Base-by-base conservation (phyloP, 192 early-diverging fungal genomes). In the Mortierella alpina region DNA sequence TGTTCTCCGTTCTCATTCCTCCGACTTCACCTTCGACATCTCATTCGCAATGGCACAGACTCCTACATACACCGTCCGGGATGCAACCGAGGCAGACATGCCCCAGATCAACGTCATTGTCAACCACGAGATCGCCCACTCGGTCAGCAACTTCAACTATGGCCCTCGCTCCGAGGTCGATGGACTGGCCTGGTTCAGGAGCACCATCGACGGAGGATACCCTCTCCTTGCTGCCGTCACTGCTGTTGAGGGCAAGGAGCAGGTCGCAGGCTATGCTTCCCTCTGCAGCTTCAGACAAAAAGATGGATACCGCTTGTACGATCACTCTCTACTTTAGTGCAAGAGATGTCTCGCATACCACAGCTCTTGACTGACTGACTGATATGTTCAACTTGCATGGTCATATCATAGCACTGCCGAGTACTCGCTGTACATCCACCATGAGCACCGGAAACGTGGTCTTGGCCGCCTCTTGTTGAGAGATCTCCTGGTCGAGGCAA, bases 351-450 rank as follows among this genome's bases (percentile, higher is more conserved):
- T 83, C 72, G 50, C 63, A 51, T n/a, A 72, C 63, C 42, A 54
- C 63, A 53, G 82, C 71, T 45, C 31, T 31, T 31, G 31, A 31
- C 31, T 31, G 50, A 47, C 13, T 52, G 51, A 45, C n/a, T 9
- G 61, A 23, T 47, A n/a, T 63, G n/a, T 65, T 57, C 51, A 23
- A 6, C 44, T 18, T 22, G 9, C 23, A n/a, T 8, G 18, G 3
- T 44, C 7, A 7, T 31, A n/a, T 62, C 22, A 6, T 55, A 88
- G 87, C 41, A 81, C 87, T 41, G 79, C 84, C 5, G 87, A 88
- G 63, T 80, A 86, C n/a, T 88, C 87, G 7, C 7, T 88, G 18
- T 88, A 88, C 72, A 82, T 88, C 50, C 76, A 86, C 41, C 59
- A 73, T 22, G 74, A 85, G 50, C 85, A 86, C 49, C 84, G 86